phyloP scores from a whole-genome alignment of 768 basidiomycete species.

The Cystofilobasidium ferigula region DNA sequence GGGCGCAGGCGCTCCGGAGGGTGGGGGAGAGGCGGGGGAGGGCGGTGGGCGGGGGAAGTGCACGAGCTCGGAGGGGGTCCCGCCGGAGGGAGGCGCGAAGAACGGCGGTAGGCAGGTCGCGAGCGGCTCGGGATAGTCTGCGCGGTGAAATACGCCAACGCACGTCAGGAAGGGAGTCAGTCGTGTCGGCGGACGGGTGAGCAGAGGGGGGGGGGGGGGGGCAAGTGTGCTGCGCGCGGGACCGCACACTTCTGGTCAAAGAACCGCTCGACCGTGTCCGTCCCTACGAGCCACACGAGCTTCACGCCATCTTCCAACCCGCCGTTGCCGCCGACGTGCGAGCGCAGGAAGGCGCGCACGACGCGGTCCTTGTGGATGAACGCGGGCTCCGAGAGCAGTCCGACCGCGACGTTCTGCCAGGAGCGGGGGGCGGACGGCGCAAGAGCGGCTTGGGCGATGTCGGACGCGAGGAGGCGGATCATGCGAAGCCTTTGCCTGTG shows the following conservation, averaged over 20 bases:
- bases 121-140: conserved; percentile 16
- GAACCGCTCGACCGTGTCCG: conserved; percentile 24
- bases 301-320: background rate
- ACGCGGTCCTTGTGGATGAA: conserved; percentile 23
- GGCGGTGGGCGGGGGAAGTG: conserved; percentile 15
- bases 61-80: conserved; percentile 5
- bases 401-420: conserved; percentile 21
- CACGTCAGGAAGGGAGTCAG: too few relatives aligned
- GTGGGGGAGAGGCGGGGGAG: background rate
- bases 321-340: background rate
- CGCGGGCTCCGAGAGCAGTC: conserved; percentile 19
- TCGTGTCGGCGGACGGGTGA: background rate
- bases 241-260: conserved; percentile 25
- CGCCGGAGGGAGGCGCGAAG: conserved; percentile 1
- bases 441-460: background rate
- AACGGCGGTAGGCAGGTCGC: conserved; percentile 1
- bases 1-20: too few relatives aligned
- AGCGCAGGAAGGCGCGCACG: conserved; percentile 10
- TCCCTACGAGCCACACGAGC: conserved; percentile 23
- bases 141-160: too few relatives aligned
- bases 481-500: conserved; percentile 22
- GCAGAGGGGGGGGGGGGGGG: background rate
- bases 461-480: conserved; percentile 18
- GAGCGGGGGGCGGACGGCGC: background rate
- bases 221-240: background rate